These are phyloP conservation scores for Jamesozyma spencerorum DNA, from an alignment of 805 yeast species.

Conservation along the genomic window DNA sequence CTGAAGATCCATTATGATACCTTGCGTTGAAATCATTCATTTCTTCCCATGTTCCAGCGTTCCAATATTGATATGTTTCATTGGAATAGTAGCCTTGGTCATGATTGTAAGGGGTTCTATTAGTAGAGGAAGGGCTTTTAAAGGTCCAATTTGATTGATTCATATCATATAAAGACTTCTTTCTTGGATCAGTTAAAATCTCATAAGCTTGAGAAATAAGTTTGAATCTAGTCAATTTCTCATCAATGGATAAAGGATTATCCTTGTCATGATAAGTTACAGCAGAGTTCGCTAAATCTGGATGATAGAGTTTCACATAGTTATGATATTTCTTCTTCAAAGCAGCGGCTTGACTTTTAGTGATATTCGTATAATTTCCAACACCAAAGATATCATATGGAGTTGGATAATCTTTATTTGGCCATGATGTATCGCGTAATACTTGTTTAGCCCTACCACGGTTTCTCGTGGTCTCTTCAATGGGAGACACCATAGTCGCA, in stretches of 20 bases:
- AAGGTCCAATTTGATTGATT: slow-evolving; percentile 38
- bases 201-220: slow-evolving; percentile 49
- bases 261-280: not conserved
- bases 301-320: slow-evolving; percentile 55
- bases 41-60: slow-evolving; percentile 59
- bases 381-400: slow-evolving; percentile 66
- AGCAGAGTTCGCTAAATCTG: slow-evolving; percentile 39
- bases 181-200: slow-evolving; percentile 39
- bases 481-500: not conserved
- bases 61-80: slow-evolving; percentile 39
- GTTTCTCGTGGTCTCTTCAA: not conserved
- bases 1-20: not conserved
- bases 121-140: slow-evolving; percentile 4
- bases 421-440: slow-evolving; percentile 39
- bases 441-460: not conserved
- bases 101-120: slow-evolving; percentile 1
- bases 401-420: slow-evolving; percentile 43
- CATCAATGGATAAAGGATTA: slow-evolving; percentile 13
- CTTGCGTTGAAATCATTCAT: slow-evolving; percentile 31
- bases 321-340: slow-evolving; percentile 46
- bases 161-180: slow-evolving; percentile 39
- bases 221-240: slow-evolving; percentile 40
- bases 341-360: slow-evolving; percentile 29
- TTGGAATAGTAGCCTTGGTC: slow-evolving; percentile 27
- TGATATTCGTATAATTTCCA: slow-evolving; percentile 8